phyloP scores from a whole-genome alignment of 106 monocot species.

The Vanilla planifolia region DNA sequence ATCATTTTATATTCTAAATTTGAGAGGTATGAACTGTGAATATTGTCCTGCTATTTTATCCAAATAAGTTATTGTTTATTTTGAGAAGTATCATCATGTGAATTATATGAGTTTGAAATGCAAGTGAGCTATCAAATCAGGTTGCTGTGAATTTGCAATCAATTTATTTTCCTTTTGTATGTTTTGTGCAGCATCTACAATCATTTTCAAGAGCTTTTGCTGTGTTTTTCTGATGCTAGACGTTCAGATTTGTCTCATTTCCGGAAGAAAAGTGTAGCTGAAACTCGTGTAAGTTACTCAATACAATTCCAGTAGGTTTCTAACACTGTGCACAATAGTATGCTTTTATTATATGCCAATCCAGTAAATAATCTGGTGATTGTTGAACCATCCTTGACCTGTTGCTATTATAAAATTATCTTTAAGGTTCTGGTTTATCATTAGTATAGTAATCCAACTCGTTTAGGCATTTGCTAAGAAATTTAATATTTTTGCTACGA shows the following conservation, averaged over 20 bases:
- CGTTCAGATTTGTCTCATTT: neutral
- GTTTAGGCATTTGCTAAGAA: too few relatives aligned
- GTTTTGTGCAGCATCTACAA: conserved; percentile 60
- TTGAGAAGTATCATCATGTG: too few relatives aligned
- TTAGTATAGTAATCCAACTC: too few relatives aligned
- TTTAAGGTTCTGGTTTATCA: too few relatives aligned
- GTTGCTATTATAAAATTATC: too few relatives aligned
- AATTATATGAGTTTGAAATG: too few relatives aligned
- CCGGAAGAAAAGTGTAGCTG: neutral
- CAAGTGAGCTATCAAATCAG: too few relatives aligned
- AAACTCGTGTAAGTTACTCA: conserved; percentile 5
- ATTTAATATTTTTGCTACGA: too few relatives aligned
- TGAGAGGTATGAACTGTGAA: too few relatives aligned
- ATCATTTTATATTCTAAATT: too few relatives aligned
- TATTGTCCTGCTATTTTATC: too few relatives aligned
- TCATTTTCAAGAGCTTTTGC: conserved; percentile 51
- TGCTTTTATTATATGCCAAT: neutral
- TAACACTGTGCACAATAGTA: neutral
- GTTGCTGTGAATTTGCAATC: neutral
- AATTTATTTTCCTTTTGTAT: neutral
- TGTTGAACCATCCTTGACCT: neutral
- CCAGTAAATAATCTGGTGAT: too few relatives aligned
- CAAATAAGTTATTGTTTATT: neutral
- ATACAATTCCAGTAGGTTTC: neutral
- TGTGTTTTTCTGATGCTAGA: conserved; percentile 23